phyloP scores from a whole-genome alignment of 2,329 filamentous ascomycete species.

The Botrytis elliptica region DNA sequence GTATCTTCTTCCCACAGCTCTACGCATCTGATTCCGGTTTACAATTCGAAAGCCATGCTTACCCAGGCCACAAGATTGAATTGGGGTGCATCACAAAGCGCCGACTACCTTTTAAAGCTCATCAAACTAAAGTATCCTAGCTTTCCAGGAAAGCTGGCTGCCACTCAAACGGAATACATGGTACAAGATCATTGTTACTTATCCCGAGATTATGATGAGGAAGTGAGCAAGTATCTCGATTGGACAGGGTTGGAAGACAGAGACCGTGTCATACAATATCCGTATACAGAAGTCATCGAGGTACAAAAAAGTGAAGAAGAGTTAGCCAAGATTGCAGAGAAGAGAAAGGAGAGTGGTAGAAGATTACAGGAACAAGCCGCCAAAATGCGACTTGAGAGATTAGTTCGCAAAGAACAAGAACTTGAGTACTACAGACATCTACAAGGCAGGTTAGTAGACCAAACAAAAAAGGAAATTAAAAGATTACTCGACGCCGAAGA shows the following conservation, averaged over 20 bases:
- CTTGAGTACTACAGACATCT: slow-evolving; percentile 90
- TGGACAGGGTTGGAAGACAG: slow-evolving; percentile 91
- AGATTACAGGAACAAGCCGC: slow-evolving; percentile 92
- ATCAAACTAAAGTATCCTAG: slow-evolving; percentile 88
- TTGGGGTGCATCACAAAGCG: slow-evolving; percentile 88
- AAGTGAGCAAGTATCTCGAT: slow-evolving; percentile 75
- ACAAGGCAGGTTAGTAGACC: slow-evolving; percentile 66
- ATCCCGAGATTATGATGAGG: slow-evolving; percentile 76
- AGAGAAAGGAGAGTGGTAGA: slow-evolving; percentile 90
- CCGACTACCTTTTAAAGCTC: slow-evolving; percentile 88
- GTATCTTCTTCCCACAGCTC: slow-evolving; percentile 91
- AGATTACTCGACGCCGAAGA: slow-evolving; percentile 86
- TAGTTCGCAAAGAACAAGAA: slow-evolving; percentile 94
- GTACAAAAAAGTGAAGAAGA: slow-evolving; percentile 94
- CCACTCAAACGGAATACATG: slow-evolving; percentile 83
- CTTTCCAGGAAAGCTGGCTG: slow-evolving; percentile 81
- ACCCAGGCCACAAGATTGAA: slow-evolving; percentile 85
- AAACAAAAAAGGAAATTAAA: slow-evolving; percentile 88
- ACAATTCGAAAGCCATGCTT: slow-evolving; percentile 80
- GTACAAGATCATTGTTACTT: slow-evolving; percentile 88
- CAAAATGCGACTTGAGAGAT: slow-evolving; percentile 92
- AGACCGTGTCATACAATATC: slow-evolving; percentile 86
- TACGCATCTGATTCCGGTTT: slow-evolving; percentile 91
- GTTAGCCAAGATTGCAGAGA: slow-evolving; percentile 82
- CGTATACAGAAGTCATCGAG: slow-evolving; percentile 86